Base-by-base conservation (phyloP, 1,139 yeast genomes). In the Yamadazyma sp. region DNA sequence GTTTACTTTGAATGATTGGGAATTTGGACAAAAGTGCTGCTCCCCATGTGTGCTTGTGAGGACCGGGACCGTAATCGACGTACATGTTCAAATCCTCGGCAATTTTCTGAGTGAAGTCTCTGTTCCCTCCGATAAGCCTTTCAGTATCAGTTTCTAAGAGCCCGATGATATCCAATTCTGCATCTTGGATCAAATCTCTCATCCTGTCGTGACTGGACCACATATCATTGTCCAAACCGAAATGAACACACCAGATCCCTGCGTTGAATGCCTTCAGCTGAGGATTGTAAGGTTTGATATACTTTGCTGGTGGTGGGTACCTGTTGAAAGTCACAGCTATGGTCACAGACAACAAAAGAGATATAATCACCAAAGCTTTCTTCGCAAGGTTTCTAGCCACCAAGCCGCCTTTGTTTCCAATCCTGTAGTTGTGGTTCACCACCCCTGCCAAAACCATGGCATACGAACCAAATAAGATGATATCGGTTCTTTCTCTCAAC, bases 21-120 rank as follows among this genome's bases (percentile, higher is more conserved):
- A 91, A 92, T 59, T 91, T 89, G 25, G 98, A 89, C 48, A 92
- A 71, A 46, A 92, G 72, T 2, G 94, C 94, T 37, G 94, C 86
- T 31, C 98, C 98, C 98, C 98, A 92, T 0, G 98, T 92, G 63
- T 92, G 98, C 62, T 91, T 86, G 60, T 89, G 87, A 42, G 98
- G 97, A 11, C 98, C 97, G 3, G 98, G 98, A 11, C 98, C 98
- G 57, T 82, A 92, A 62, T 92, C 98, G 17, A 83, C 91, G 59
- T 91, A 92, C 92, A 88, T 88, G 26, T 91, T 92, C 51, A 92
- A 73, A 51, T 91, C 96, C 62, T 89, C 96, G 0, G 97, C 96
- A 46, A 92, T 71, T 46, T 81, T 81, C 64, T 88, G 96, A 1
- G 98, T 89, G 57, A 92, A 71, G 55, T 92, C 98, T 55, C 98